Percentiles rank a stretch among this genome's conserved stretches.
These are phyloP conservation scores for Cryptococcus jaspeensis DNA, from an alignment of 1,284 basidiomycete species.

Conservation along the genomic window DNA sequence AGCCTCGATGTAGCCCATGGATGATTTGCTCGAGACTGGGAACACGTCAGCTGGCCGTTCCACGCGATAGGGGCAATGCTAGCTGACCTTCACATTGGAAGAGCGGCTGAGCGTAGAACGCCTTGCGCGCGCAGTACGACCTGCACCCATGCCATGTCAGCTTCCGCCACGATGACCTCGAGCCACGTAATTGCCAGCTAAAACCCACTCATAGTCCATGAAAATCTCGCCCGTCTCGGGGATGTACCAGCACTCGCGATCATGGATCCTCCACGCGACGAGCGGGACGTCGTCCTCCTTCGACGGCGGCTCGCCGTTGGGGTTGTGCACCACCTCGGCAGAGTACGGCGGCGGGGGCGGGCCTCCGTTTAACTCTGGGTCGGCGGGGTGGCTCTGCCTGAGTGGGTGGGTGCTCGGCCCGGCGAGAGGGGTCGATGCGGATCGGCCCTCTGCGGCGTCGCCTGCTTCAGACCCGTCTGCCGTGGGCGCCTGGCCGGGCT, in stretches of 20 bases:
- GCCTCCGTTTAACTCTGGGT: not conserved
- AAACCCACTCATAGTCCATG: conserved; percentile 84
- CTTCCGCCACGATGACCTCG: conserved; percentile 11
- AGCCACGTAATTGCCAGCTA: not conserved
- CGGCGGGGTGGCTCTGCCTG: not conserved
- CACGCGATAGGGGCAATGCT: not conserved
- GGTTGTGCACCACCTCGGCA: not conserved
- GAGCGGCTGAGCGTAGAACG: conserved; percentile 81
- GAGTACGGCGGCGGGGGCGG: too few species aligned
- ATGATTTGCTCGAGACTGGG: conserved; percentile 90
- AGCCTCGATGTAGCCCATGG: conserved; percentile 91
- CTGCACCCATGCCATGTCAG: conserved; percentile 54
- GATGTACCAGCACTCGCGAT: conserved; percentile 82
- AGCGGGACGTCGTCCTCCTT: conserved; percentile 6
- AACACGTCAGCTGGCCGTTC: not conserved
- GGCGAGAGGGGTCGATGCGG: too few species aligned
- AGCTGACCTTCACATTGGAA: conserved; percentile 48
- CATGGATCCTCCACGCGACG: conserved; percentile 38
- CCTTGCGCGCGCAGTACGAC: conserved; percentile 83
- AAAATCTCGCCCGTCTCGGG: conserved; percentile 93
- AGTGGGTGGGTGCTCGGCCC: too few species aligned
- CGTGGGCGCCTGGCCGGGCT: too few species aligned
- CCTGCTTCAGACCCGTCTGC: too few species aligned
- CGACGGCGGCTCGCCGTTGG: conserved; percentile 12
- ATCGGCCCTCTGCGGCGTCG: too few species aligned